Evolutionary conservation across 139 green algal species (phyloP), one percentile per base, ranked within the genome.

Genomic region (Closterium sp.): DNA sequence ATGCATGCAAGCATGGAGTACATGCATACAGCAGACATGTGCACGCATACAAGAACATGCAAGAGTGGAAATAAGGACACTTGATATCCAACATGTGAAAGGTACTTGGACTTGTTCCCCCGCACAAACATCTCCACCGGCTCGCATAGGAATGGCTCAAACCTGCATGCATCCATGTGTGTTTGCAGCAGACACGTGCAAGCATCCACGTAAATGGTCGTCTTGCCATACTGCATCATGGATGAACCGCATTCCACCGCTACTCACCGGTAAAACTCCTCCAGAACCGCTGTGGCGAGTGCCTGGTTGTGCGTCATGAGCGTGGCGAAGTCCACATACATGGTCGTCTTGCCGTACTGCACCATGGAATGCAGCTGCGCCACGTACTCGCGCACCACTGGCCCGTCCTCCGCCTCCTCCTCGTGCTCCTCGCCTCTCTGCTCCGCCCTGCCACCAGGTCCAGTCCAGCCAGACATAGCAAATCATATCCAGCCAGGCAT

Each of bases 291-390:
- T 22, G 94, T 94, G n/a, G 96, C 95, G 30, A 97, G 91, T 28
- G 95, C 94, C 85, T 93, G 73, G 93, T 98, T 95, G 86, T 95
- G 97, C 2, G 96, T 92, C 13, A 93, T 73, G 1, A 99, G 89
- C 90, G 99, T 96, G 86, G 93, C 89, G 85, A 96, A 98, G 89
- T 98, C 93, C 0, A 99, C 95, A 85, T 96, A 96, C 7, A 99
- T 89, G 9, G 96, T 97, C 73, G 95, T 50, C 86, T 94, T 96
- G 45, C 96, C 94, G 4, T 87, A 10, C 29, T 95, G 93, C 31
- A 90, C 91, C 95, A 97, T 97, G 29, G 38, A 5, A 13, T 87
- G 30, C 70, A 95, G 29, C 70, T 93, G 93, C 42, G 91, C 89
- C 27, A 96, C 88, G 93, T 95, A 96, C 42, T 93, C 85, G 62